phyloP scores from a whole-genome alignment of 768 basidiomycete genomes.

The Kockovaella imperatae region DNA sequence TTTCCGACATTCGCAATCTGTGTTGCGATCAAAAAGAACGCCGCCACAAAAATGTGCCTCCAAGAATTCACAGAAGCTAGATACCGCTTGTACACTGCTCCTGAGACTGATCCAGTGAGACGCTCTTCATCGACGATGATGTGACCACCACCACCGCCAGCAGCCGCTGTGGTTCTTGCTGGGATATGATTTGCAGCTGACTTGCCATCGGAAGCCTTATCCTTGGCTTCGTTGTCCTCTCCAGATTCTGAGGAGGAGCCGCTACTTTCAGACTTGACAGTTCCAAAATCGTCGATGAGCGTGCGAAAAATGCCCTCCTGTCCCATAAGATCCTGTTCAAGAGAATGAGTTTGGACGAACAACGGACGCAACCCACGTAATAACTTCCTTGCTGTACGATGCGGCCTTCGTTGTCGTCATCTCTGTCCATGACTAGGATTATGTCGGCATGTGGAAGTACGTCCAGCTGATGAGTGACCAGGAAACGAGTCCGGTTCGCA shows the following conservation, averaged over 20 bases:
- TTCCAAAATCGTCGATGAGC: slow-evolving; percentile 47
- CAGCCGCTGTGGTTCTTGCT: slow-evolving; percentile 17
- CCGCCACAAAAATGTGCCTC: slow-evolving; percentile 50
- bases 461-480: slow-evolving; percentile 50
- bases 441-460: slow-evolving; percentile 37
- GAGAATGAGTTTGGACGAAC: background rate
- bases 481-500: slow-evolving; percentile 54
- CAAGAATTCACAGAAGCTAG: background rate
- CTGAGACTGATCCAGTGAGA: background rate
- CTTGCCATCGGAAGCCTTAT: background rate
- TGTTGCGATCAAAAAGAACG: slow-evolving; percentile 48
- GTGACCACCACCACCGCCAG: slow-evolving; percentile 10
- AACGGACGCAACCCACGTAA: slow-evolving; percentile 24
- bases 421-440: slow-evolving; percentile 39
- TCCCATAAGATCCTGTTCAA: slow-evolving; percentile 11
- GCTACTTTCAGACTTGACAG: slow-evolving; percentile 52
- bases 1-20: slow-evolving; percentile 57
- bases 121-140: background rate
- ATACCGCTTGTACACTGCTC: background rate
- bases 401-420: slow-evolving; percentile 17
- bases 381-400: slow-evolving; percentile 63
- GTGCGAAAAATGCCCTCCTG: slow-evolving; percentile 27
- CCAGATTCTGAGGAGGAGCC: background rate
- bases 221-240: background rate
- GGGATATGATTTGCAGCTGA: slow-evolving; percentile 8